Conservation (phyloP, 2,329 filamentous ascomycete species). For the Tolypocladium cylindrosporum region DNA sequence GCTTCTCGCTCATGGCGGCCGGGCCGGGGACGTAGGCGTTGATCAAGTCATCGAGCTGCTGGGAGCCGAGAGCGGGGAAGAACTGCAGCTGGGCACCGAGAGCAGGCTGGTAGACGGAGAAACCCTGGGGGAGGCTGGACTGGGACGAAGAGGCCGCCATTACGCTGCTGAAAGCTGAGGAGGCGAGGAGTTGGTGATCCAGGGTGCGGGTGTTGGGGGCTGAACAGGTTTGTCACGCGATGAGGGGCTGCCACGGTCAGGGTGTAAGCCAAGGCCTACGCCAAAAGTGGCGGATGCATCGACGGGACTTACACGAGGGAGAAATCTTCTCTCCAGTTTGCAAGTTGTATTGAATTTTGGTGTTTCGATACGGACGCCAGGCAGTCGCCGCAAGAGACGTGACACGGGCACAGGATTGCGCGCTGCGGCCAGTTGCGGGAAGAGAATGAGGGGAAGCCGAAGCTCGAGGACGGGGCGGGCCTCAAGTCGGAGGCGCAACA, state of each 20-base stretch:
- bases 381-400: neutral
- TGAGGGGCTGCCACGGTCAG: neutral
- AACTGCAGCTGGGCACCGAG: slow-evolving; percentile 52
- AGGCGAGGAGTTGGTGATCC: neutral
- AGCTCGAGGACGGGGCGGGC: neutral
- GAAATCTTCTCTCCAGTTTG: neutral
- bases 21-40: slow-evolving; percentile 46
- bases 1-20: slow-evolving; percentile 46
- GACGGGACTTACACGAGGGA: neutral
- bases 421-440: neutral
- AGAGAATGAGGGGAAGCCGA: slow-evolving; percentile 2
- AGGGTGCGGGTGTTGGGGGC: neutral
- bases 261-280: neutral
- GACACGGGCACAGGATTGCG: neutral
- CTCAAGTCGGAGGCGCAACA: slow-evolving; percentile 1
- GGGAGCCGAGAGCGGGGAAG: slow-evolving; percentile 52
- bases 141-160: slow-evolving; percentile 16
- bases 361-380: neutral
- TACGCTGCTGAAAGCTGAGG: neutral
- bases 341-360: neutral
- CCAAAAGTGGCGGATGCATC: neutral
- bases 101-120: slow-evolving; percentile 49
- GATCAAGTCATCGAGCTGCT: slow-evolving; percentile 52
- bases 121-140: slow-evolving; percentile 31
- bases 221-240: slow-evolving; percentile 1